phyloP scores from a whole-genome alignment of 1,284 basidiomycete genomes.

The Ustilago tritici region DNA sequence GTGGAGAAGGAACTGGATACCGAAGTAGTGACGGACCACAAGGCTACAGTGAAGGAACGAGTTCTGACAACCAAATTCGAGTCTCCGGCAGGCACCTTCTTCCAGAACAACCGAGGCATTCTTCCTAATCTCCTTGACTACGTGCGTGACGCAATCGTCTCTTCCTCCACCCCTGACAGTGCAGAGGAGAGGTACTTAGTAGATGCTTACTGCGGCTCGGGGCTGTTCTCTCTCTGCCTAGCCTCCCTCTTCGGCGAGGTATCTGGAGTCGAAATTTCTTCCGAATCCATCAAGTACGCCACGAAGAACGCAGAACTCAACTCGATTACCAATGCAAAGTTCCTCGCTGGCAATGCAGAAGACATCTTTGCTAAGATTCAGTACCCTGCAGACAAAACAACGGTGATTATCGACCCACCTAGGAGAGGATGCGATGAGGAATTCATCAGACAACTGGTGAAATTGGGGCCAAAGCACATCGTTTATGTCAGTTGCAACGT shows the following conservation, averaged over 20 bases:
- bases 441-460: slow-evolving; percentile 66
- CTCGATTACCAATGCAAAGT: slow-evolving; percentile 71
- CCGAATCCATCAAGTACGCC: slow-evolving; percentile 82
- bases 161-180: not conserved
- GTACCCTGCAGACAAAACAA: slow-evolving; percentile 79
- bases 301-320: slow-evolving; percentile 85
- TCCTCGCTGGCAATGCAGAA: slow-evolving; percentile 74
- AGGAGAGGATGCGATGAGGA: slow-evolving; percentile 59
- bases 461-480: slow-evolving; percentile 60
- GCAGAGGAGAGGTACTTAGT: slow-evolving; percentile 54
- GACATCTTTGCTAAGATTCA: slow-evolving; percentile 73
- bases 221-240: slow-evolving; percentile 90
- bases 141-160: slow-evolving; percentile 73
- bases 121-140: slow-evolving; percentile 84
- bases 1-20: slow-evolving; percentile 42
- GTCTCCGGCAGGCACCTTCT: slow-evolving; percentile 85
- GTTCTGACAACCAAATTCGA: slow-evolving; percentile 86
- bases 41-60: slow-evolving; percentile 82
- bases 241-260: slow-evolving; percentile 81
- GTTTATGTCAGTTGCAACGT: slow-evolving; percentile 80
- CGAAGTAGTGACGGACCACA: slow-evolving; percentile 79
- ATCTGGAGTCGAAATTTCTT: slow-evolving; percentile 86
- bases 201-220: slow-evolving; percentile 74
- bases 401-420: slow-evolving; percentile 69
- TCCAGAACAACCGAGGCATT: slow-evolving; percentile 98